A percentile compares a stretch with the other conserved stretches of the same genome.
Conservation (phyloP, 805 yeast genomes). For the Lipomyces kockii region DNA sequence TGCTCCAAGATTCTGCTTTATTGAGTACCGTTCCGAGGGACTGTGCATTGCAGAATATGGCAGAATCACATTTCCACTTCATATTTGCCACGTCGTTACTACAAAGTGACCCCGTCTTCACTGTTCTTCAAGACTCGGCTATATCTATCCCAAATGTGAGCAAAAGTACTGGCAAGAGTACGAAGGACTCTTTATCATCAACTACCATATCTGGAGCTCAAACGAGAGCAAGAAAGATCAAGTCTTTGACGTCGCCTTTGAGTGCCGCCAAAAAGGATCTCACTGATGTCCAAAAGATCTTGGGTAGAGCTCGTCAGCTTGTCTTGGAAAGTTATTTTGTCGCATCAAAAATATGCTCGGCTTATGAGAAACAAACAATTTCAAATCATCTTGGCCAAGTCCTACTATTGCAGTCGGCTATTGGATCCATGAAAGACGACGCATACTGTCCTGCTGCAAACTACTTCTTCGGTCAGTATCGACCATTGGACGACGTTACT, state of each 20-base stretch:
- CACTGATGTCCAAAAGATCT: slow-evolving; percentile 13
- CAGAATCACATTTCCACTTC: slow-evolving; percentile 31
- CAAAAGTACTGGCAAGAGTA: not conserved
- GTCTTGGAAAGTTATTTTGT: slow-evolving; percentile 19
- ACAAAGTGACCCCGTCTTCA: slow-evolving; percentile 54
- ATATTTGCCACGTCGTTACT: slow-evolving; percentile 35
- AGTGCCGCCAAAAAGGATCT: slow-evolving; percentile 2
- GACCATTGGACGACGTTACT: not conserved
- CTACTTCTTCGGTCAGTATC: slow-evolving; percentile 23
- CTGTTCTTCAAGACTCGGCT: slow-evolving; percentile 57
- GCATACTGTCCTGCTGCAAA: slow-evolving; percentile 16
- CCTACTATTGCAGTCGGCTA: slow-evolving; percentile 28
- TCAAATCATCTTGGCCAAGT: slow-evolving; percentile 16
- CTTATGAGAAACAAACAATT: slow-evolving; percentile 12
- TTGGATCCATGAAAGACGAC: slow-evolving; percentile 15
- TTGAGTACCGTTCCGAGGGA: slow-evolving; percentile 6
- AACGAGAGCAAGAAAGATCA: slow-evolving; percentile 3
- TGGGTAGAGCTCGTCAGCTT: slow-evolving; percentile 14
- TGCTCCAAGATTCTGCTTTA: slow-evolving; percentile 3
- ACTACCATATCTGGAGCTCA: slow-evolving; percentile 4
- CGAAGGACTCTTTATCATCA: slow-evolving; percentile 2
- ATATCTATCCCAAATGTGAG: slow-evolving; percentile 49
- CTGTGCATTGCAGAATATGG: slow-evolving; percentile 25
- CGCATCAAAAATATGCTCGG: slow-evolving; percentile 19
- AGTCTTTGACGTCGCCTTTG: not conserved